Conservation (phyloP, 495 filamentous ascomycete species). For the Trichoderma gamsii region DNA sequence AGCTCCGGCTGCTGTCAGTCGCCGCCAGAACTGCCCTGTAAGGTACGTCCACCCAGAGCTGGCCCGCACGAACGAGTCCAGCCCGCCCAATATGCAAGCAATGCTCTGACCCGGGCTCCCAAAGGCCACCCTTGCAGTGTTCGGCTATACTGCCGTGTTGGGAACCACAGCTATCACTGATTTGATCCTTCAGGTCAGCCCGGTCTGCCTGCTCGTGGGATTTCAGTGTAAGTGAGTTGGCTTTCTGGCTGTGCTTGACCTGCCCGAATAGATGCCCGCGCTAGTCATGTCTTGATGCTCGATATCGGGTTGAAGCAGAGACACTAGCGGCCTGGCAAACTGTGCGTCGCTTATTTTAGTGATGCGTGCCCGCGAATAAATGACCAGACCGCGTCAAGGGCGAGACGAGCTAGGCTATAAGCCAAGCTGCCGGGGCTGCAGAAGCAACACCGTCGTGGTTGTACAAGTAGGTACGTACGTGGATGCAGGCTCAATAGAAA, state of each 20-base stretch:
- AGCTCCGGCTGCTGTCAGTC: background rate
- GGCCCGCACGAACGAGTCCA: background rate
- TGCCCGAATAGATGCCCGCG: background rate
- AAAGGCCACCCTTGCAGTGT: background rate
- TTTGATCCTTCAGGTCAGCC: conserved; percentile 14
- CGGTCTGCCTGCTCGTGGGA: conserved; percentile 2
- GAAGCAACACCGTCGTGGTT: background rate
- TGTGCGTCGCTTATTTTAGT: conserved; percentile 10
- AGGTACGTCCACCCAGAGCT: too few relatives aligned
- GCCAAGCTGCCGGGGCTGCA: background rate
- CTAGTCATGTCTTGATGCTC: background rate
- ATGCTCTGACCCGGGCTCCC: background rate
- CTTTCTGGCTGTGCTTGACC: background rate
- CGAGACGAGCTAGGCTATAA: background rate
- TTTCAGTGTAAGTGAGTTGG: background rate
- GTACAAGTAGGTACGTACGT: background rate
- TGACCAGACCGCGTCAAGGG: background rate
- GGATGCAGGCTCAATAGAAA: too few relatives aligned
- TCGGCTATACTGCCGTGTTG: conserved; percentile 6
- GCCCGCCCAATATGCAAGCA: conserved; percentile 5
- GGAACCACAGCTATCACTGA: conserved; percentile 1
- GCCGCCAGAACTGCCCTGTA: background rate
- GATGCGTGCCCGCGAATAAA: background rate
- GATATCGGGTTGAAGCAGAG: background rate
- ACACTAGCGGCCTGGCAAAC: background rate